phyloP scores from a whole-genome alignment of 768 basidiomycete species.

The Suillus cothurnatus region DNA sequence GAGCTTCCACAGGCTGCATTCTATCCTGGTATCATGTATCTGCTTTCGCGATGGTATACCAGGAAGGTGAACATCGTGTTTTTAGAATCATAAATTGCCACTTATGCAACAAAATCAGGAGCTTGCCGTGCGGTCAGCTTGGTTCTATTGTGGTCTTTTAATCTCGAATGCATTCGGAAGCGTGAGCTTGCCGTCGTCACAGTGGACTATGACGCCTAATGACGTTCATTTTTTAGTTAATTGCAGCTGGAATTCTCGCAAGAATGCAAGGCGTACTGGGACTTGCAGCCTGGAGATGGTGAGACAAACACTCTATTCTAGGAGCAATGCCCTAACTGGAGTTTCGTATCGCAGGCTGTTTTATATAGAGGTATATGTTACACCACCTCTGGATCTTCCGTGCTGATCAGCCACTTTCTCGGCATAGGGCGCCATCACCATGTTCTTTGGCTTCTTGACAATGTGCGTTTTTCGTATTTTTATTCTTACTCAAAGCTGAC shows the following conservation, averaged over 20 bases:
- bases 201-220: not conserved
- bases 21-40: conserved; percentile 56
- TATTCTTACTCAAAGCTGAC: not conserved
- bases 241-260: conserved; percentile 74
- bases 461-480: conserved; percentile 38
- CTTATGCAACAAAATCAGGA: conserved; percentile 40
- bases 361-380: conserved; percentile 58
- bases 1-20: conserved; percentile 51
- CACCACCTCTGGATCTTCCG: not conserved
- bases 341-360: conserved; percentile 51
- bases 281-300: conserved; percentile 74
- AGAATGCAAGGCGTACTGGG: conserved; percentile 70
- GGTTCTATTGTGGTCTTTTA: conserved; percentile 60
- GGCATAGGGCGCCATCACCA: conserved; percentile 61
- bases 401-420: not conserved
- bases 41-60: conserved; percentile 59
- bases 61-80: conserved; percentile 28
- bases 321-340: not conserved
- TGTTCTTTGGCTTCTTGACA: conserved; percentile 54
- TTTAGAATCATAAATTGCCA: not conserved
- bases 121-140: conserved; percentile 61
- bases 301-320: conserved; percentile 14
- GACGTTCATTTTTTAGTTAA: conserved; percentile 42
- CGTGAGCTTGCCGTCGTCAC: conserved; percentile 37
- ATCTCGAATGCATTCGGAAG: conserved; percentile 70